phyloP scores from a whole-genome alignment of 768 basidiomycete species.

The Trametes maxima region DNA sequence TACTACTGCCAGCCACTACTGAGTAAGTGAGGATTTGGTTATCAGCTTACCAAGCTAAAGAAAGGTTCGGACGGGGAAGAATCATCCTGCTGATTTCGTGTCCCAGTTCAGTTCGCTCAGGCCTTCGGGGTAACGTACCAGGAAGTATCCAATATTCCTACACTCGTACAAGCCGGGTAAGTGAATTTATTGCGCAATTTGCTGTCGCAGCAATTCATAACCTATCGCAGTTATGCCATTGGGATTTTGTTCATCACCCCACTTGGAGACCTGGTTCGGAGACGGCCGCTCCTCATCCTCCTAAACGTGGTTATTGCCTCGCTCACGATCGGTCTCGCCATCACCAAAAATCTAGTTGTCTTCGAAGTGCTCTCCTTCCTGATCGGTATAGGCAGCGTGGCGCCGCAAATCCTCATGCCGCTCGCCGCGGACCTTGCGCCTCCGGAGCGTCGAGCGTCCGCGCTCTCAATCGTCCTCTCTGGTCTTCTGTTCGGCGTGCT shows the following conservation, averaged over 20 bases:
- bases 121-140: conserved; percentile 43
- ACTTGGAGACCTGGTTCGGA: conserved; percentile 78
- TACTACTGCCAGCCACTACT: conserved; percentile 85
- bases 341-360: conserved; percentile 57
- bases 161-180: conserved; percentile 69
- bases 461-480: conserved; percentile 71
- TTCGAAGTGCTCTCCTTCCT: conserved; percentile 74
- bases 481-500: conserved; percentile 73
- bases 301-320: conserved; percentile 54
- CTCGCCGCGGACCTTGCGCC: conserved; percentile 82
- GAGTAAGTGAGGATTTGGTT: conserved; percentile 40
- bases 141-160: conserved; percentile 55
- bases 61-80: not conserved
- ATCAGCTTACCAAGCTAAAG: not conserved
- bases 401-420: conserved; percentile 75
- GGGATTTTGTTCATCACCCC: conserved; percentile 68
- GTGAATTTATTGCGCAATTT: conserved; percentile 4
- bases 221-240: conserved; percentile 30
- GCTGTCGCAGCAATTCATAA: not conserved
- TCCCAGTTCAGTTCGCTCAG: conserved; percentile 30
- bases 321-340: conserved; percentile 71
- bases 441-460: conserved; percentile 67
- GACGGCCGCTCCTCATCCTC: conserved; percentile 68
- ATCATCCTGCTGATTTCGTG: not conserved
- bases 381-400: conserved; percentile 70